Evolutionary conservation across 176 grass and related monocot species (phyloP), one percentile per base, ranked within the genome.

Genomic region (Carex pumila): DNA sequence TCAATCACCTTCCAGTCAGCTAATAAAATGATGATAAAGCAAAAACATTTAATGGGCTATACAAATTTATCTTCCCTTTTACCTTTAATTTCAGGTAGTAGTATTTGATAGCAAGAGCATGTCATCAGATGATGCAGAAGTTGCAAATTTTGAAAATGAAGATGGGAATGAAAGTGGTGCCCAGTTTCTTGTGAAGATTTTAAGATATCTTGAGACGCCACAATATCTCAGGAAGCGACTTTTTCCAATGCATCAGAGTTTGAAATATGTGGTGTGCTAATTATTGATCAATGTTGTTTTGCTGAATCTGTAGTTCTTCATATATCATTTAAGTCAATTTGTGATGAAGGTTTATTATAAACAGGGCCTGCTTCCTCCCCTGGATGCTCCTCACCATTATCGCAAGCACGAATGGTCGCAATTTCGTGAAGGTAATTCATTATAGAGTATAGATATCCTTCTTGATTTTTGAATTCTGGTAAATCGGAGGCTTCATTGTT

Each of bases 371-470:
- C 92, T 98, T 85, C 95, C 95, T 21, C 95, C 92, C 13, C 86
- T 98, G 8, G 95, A 98, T 85, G 95, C 95, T 13, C 92, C 95
- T 13, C 95, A 98, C 83, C 95, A 98, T 85, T 83, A 94, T 25
- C 92, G 91, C 52, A 95, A 98, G 55, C 92, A 98, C 13, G 95
- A 98, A 61, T 98, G 95, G 95, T 95, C 89, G 14, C 73, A 81
- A 53, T 98, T 91, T 85, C 95, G 95, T 80, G 95, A 98, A 95
- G 95, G 95, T 95, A 84, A 78, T 50, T 15, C 60, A 57, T 94
- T 53, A 55, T 78, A 34, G 7, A 78, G 21, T 75, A 25, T 31
- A 14, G 22, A 53, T 21, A 77, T 77, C 10, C 52, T 78, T 34
- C 3, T 55, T 53, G 14, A 56, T 78, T 57, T 78, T 3, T 54